These are phyloP conservation scores for Conringia planisiliqua DNA, from an alignment of 345 rosid genomes.

Conservation along the genomic window DNA sequence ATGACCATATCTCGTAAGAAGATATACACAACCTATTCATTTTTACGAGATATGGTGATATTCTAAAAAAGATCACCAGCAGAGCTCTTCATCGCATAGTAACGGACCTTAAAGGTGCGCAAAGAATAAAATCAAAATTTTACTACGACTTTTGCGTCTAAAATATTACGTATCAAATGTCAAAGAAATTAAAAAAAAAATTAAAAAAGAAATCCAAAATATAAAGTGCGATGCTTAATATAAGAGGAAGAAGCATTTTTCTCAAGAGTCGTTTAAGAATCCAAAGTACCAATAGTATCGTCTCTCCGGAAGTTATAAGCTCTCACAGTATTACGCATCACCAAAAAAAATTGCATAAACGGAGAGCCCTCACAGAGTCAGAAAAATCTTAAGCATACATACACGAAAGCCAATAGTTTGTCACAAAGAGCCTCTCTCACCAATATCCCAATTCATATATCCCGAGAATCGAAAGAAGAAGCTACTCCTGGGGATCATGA, in stretches of 20 bases:
- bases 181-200: background rate
- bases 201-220: background rate
- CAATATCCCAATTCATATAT: constrained; percentile 13
- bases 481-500: background rate
- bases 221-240: background rate
- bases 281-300: background rate
- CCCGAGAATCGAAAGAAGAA: background rate
- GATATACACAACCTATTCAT: background rate
- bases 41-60: background rate
- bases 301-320: constrained; percentile 15
- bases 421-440: constrained; percentile 23
- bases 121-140: background rate
- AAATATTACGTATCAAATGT: background rate
- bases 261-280: background rate
- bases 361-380: constrained; percentile 34
- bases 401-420: constrained; percentile 12
- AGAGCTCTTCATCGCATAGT: background rate
- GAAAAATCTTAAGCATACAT: constrained; percentile 18
- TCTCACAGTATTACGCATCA: constrained; percentile 31
- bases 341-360: constrained; percentile 29
- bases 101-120: background rate
- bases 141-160: background rate
- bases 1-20: background rate
- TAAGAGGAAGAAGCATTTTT: background rate
- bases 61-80: background rate